Percentiles rank a stretch among this genome's conserved stretches.
Evolutionary conservation across 352 stramenopile species (phyloP).

Genomic region (Phytophthora multivora): DNA sequence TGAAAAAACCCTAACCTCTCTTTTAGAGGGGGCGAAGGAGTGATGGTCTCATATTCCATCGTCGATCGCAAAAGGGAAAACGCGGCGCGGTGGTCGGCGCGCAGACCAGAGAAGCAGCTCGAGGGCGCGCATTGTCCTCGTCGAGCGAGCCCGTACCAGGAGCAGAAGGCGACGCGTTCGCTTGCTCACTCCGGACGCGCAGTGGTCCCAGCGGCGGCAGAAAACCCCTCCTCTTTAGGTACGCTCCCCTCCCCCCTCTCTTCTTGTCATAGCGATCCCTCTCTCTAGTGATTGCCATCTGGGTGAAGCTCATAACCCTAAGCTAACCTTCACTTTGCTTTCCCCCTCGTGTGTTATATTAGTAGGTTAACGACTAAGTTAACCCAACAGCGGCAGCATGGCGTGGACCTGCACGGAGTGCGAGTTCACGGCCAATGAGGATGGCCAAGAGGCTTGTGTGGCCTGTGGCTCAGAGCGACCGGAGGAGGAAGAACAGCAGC

Average conservation of each 20-base stretch:
- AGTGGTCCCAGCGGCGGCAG: constrained; percentile 2
- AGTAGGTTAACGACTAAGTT: constrained; percentile 1
- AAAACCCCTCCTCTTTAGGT: constrained; percentile 17
- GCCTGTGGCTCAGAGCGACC: constrained; percentile 61
- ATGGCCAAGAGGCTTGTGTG: constrained; percentile 58
- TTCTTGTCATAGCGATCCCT: constrained; percentile 8
- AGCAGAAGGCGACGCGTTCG: constrained; percentile 12
- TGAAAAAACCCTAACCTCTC: constrained; percentile 25
- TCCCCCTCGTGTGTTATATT: background rate
- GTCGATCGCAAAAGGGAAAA: constrained; percentile 44
- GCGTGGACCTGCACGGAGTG: constrained; percentile 65
- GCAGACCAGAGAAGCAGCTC: constrained; percentile 35
- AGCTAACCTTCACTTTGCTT: constrained; percentile 11
- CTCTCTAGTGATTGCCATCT: constrained; percentile 14
- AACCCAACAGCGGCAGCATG: constrained; percentile 33
- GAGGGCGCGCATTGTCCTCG: constrained; percentile 28
- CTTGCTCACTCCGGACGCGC: constrained; percentile 2
- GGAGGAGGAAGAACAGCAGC: constrained; percentile 31
- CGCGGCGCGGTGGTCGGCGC: constrained; percentile 27
- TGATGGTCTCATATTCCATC: constrained; percentile 33
- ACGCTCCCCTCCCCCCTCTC: constrained; percentile 2
- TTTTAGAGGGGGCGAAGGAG: constrained; percentile 18
- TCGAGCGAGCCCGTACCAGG: constrained; percentile 17
- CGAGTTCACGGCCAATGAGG: constrained; percentile 68
- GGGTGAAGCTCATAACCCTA: constrained; percentile 10